phyloP scores from a whole-genome alignment of 495 filamentous ascomycete species.

The Aspergillus bertholletiae region DNA sequence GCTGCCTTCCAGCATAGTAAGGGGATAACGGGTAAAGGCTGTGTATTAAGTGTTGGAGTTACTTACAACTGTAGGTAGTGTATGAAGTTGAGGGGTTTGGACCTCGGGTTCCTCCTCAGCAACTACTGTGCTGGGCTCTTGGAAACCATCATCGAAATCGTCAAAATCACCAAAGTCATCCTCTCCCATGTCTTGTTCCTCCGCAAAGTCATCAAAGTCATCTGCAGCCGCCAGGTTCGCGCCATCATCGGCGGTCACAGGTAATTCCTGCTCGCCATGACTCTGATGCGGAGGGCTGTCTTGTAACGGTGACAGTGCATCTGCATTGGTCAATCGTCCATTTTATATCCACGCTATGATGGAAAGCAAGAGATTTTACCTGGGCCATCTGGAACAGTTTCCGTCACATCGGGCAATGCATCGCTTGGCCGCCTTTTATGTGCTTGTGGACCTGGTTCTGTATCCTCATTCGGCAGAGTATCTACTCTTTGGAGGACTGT shows the following conservation, averaged over 20 bases:
- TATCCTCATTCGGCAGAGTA: slow-evolving; percentile 32
- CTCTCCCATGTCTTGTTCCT: slow-evolving; percentile 60
- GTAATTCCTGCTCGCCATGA: slow-evolving; percentile 18
- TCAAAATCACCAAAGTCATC: slow-evolving; percentile 90
- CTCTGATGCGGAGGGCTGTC: slow-evolving; percentile 32
- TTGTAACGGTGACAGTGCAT: slow-evolving; percentile 43
- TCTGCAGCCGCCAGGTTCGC: slow-evolving; percentile 50
- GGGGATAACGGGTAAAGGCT: not conserved
- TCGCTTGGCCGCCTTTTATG: slow-evolving; percentile 43
- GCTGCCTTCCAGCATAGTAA: not conserved
- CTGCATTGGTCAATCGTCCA: slow-evolving; percentile 57
- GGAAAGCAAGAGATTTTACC: slow-evolving; percentile 42
- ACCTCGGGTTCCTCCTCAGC: slow-evolving; percentile 28
- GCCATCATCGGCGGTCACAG: slow-evolving; percentile 8
- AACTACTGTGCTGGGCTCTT: slow-evolving; percentile 54
- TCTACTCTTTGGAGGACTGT: slow-evolving; percentile 45
- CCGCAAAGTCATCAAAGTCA: slow-evolving; percentile 96
- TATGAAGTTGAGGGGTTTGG: slow-evolving; percentile 33
- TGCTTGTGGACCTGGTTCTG: slow-evolving; percentile 33
- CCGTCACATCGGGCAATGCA: slow-evolving; percentile 45
- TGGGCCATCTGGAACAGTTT: slow-evolving; percentile 41
- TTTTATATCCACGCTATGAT: slow-evolving; percentile 29
- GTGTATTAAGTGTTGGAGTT: not conserved
- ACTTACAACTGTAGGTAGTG: slow-evolving; percentile 51
- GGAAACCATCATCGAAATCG: slow-evolving; percentile 87